Percentiles rank a stretch among this genome's conserved stretches.
phyloP scores from a whole-genome alignment of 2,329 filamentous ascomycete genomes.

The Trichoderma sp. region DNA sequence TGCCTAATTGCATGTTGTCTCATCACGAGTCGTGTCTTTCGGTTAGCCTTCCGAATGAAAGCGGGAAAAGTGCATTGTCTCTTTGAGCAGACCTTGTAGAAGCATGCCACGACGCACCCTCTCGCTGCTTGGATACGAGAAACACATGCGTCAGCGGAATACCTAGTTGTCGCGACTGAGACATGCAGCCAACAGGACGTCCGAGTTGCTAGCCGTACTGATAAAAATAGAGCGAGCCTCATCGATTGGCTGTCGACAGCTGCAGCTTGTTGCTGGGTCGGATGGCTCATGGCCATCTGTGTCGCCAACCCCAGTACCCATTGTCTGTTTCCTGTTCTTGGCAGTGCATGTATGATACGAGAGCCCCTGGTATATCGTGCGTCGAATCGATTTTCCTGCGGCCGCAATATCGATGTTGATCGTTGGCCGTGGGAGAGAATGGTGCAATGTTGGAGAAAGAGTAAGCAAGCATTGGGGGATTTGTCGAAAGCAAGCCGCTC shows the following conservation, averaged over 20 bases:
- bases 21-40: neutral
- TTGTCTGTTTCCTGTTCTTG: neutral
- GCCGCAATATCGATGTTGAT: neutral
- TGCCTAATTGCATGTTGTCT: neutral
- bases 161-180: neutral
- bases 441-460: neutral
- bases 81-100: neutral
- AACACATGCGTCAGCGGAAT: neutral
- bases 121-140: conserved; percentile 5
- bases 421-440: neutral
- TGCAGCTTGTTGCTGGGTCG: conserved; percentile 1
- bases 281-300: neutral
- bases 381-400: neutral
- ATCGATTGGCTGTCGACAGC: conserved; percentile 4
- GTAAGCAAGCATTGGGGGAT: neutral
- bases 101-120: neutral
- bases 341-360: neutral
- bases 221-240: conserved; percentile 14
- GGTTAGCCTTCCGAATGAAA: neutral
- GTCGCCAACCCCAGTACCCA: neutral
- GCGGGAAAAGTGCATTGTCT: neutral
- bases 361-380: neutral
- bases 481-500: neutral
- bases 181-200: conserved; percentile 15
- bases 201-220: neutral